phyloP scores from a whole-genome alignment of 2,329 filamentous ascomycete genomes.

The Dactylellina parvicollis region DNA sequence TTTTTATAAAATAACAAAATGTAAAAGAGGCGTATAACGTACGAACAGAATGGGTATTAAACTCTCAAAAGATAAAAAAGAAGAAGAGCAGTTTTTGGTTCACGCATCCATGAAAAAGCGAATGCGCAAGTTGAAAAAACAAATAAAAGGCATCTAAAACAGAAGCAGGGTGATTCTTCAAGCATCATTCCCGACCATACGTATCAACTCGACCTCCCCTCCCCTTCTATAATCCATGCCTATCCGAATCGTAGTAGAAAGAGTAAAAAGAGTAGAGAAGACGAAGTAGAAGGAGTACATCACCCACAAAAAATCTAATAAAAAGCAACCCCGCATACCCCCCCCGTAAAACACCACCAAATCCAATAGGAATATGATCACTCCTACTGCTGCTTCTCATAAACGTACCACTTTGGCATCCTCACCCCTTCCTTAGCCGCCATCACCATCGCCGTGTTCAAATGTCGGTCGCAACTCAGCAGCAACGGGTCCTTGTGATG shows the following conservation, averaged over 20 bases:
- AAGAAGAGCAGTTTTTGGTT: background rate
- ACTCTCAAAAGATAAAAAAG: background rate
- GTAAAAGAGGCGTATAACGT: background rate
- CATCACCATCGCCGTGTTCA: constrained; percentile 52
- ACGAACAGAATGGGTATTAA: background rate
- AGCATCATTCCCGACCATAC: too few species aligned
- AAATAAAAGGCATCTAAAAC: too few species aligned
- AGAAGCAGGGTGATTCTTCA: too few species aligned
- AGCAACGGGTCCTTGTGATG: constrained; percentile 48
- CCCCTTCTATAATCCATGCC: too few species aligned
- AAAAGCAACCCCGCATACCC: background rate
- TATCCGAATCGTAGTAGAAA: background rate
- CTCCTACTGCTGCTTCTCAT: constrained; percentile 38
- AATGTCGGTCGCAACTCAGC: constrained; percentile 45
- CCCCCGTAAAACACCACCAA: background rate
- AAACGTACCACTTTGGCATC: constrained; percentile 54
- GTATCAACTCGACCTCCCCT: too few species aligned
- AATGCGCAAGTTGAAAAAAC: too few species aligned
- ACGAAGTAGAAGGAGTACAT: too few species aligned
- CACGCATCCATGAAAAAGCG: too few species aligned
- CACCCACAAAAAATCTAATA: background rate
- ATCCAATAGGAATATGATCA: background rate
- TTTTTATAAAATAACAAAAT: background rate
- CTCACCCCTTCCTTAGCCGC: constrained; percentile 52
- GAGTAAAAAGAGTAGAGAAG: constrained; percentile 1